These are phyloP conservation scores for Ceratorhiza oryzae-sativae DNA, from an alignment of 1,284 basidiomycete genomes.

Conservation along the genomic window DNA sequence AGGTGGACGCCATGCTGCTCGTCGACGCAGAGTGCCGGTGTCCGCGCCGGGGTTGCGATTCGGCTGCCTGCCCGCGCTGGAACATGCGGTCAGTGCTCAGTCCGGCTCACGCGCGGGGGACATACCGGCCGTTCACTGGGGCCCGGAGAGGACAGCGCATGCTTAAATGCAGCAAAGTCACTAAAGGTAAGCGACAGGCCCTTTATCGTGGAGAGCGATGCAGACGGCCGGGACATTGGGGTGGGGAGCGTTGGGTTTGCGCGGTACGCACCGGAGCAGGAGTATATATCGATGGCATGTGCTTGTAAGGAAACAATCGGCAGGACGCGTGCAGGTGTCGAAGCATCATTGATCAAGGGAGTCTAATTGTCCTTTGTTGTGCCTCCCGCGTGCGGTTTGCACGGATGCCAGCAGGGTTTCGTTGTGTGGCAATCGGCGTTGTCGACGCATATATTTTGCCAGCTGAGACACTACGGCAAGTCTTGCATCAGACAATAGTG, in stretches of 20 bases:
- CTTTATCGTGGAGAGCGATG: conserved; percentile 23
- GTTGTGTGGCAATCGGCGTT: not conserved
- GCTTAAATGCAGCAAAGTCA: conserved; percentile 24
- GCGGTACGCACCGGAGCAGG: conserved; percentile 18
- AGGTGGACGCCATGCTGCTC: conserved; percentile 19
- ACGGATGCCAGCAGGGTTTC: conserved; percentile 6
- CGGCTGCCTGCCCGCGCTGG: conserved; percentile 5
- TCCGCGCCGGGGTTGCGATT: conserved; percentile 1
- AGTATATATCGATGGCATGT: conserved; percentile 15
- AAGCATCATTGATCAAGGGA: conserved; percentile 32
- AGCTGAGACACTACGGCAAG: too few species aligned
- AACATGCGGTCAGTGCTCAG: not conserved
- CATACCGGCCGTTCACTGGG: not conserved
- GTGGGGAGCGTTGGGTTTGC: not conserved
- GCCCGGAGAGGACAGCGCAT: not conserved
- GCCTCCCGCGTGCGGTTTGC: not conserved
- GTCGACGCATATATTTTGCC: conserved; percentile 15
- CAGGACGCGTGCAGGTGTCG: conserved; percentile 28
- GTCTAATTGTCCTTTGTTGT: conserved; percentile 34
- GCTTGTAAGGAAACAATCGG: conserved; percentile 1
- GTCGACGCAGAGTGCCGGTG: conserved; percentile 4
- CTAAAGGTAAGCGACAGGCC: conserved; percentile 27
- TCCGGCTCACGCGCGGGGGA: not conserved
- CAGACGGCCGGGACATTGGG: conserved; percentile 29
- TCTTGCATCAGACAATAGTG: not conserved